Evolutionary conservation across 257 asterid genomes (phyloP), one percentile per base, ranked within the genome.

Genomic region (Petunia axillaris): DNA sequence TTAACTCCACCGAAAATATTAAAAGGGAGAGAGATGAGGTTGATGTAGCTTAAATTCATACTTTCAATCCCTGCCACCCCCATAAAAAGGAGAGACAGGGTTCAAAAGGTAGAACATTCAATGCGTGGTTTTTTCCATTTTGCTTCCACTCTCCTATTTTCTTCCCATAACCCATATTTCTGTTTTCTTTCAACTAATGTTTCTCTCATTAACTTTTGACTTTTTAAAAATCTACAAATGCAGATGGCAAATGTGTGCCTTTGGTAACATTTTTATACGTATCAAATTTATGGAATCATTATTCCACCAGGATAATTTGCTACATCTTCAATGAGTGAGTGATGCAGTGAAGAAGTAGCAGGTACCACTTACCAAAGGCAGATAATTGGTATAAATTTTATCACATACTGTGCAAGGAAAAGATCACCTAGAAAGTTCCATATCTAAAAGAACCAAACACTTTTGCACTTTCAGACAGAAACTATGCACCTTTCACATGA

Each of bases 381-480:
- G 57, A 44, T 13, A 48, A 73, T 36, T n/a, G n/a, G n/a, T 10
- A 41, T 64, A 10, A 50, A 73, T 73, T 71, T 73, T 73, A 73
- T 73, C 6, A 6, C 62, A 73, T 11, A 2, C 46, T 50, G 38
- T 73, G 78, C 46, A 73, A 73, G 62, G 78, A 73, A 73, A 43
- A 50, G 14, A 73, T 73, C 59, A 10, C 36, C 35, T 50, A 48
- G 78, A 52, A 50, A 36, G 62, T 73, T 71, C 6, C 77, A 25
- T 13, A 50, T 71, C 60, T 71, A 35, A 11, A 35, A 73, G 35
- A 73, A 50, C 37, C 44, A 73, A 73, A 73, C 78, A 11, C 5
- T 48, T 16, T 16, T 73, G 78, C 78, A 50, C 62, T 6, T 73
- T 73, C 44, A 46, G 59, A 16, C 16, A 73, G 62, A 25, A 73